These are phyloP conservation scores for Coemansia sp. DNA, from an alignment of 192 early-diverging fungal genomes.

Conservation along the genomic window DNA sequence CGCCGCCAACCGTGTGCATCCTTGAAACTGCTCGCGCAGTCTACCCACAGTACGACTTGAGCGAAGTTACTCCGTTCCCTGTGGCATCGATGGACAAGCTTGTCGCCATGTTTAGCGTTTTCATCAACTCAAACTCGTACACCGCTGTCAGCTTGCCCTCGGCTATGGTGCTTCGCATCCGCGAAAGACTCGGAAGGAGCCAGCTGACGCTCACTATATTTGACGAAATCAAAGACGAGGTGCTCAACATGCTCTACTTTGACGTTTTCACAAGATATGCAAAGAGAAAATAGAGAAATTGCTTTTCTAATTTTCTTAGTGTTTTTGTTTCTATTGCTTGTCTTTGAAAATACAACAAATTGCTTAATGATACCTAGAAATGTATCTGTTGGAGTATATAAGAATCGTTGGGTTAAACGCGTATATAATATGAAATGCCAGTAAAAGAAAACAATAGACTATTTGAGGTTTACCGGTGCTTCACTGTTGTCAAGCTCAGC, in stretches of 20 bases:
- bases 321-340: not conserved
- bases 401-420: not conserved
- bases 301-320: not conserved
- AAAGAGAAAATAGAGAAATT: not conserved
- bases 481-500: slow-evolving; percentile 38
- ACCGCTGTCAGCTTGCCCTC: slow-evolving; percentile 44
- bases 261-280: slow-evolving; percentile 49
- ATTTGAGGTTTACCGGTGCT: not conserved
- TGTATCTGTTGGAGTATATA: not conserved
- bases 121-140: slow-evolving; percentile 49
- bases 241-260: slow-evolving; percentile 53
- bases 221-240: slow-evolving; percentile 52
- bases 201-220: slow-evolving; percentile 41
- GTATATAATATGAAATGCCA: not conserved
- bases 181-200: slow-evolving; percentile 34
- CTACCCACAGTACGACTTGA: slow-evolving; percentile 40
- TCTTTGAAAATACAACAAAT: not conserved
- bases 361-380: no score
- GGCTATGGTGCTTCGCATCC: slow-evolving; percentile 38
- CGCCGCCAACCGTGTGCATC: slow-evolving; percentile 42
- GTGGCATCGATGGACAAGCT: slow-evolving; percentile 51
- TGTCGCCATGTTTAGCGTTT: slow-evolving; percentile 50
- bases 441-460: slow-evolving; percentile 6
- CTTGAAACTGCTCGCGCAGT: slow-evolving; percentile 41
- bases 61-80: slow-evolving; percentile 37